Evolutionary conservation across 441 rosid genomes (phyloP), one percentile per base, ranked within the genome.

Genomic region (Brassica hybrid): DNA sequence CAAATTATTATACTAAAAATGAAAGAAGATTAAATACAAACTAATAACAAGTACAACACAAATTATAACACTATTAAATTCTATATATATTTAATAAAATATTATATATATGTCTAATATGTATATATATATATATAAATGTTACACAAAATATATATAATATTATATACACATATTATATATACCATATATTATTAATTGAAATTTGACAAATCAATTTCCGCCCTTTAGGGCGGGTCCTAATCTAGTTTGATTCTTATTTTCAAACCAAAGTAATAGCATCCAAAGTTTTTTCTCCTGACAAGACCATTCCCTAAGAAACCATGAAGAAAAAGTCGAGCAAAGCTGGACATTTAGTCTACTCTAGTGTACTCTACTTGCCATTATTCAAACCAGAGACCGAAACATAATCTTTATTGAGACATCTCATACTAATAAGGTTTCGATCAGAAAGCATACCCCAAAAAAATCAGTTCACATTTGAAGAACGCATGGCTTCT

Each of bases 401-500:
- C 41, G 23, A 62, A 73, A 73, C 66, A 79, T 68, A 63, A 68
- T 13, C 34, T 50, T 41, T 21, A 23, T 48, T 23, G 50, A 67
- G 5, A 59, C 68, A 67, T 67, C 73, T 67, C 59, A 10, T 19
- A 66, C 30, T 50, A 52, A 2, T 13, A 48, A 36, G 56, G 66
- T 18, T 27, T 68, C 41, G 32, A 56, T 43, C 41, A 69, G 74
- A 41, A 54, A 72, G 57, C 74, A 67, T 69, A 73, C 85, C 79
- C 52, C 66, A 0, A 34, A 41, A 71, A 73, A 75, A 78, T 79
- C 77, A 79, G 60, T 79, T 92, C 85, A 85, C 77, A 82, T 85
- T 78, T 84, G 75, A 69, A 67, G 83, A 69, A 50, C 60, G 82
- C 85, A 85, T 91, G 19, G 85, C 78, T 65, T 84, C 85, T 83